phyloP scores from a whole-genome alignment of 352 stramenopile genomes.

The Pythium aquatile region DNA sequence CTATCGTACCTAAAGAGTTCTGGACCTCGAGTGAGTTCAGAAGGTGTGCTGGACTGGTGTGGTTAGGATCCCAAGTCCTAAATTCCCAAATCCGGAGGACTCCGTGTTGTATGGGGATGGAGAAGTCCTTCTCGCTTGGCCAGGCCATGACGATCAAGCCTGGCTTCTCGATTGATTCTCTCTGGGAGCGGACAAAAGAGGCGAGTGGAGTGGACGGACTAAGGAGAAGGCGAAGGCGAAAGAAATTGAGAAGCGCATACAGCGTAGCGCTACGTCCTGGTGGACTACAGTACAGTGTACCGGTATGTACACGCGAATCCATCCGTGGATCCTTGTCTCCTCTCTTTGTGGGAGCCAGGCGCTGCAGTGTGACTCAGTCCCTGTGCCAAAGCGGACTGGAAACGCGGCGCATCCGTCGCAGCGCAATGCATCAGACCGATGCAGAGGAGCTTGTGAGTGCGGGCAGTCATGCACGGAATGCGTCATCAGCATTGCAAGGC shows the following conservation, averaged over 20 bases:
- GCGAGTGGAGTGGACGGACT: neutral
- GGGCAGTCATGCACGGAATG: neutral
- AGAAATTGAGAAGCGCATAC: neutral
- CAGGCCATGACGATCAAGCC: neutral
- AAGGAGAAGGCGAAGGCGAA: neutral
- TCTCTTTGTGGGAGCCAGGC: neutral
- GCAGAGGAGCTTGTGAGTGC: neutral
- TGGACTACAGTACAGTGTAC: neutral
- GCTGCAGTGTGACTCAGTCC: neutral
- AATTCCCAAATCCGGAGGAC: neutral
- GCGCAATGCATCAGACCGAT: neutral
- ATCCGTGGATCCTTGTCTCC: neutral
- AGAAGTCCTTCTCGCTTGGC: neutral
- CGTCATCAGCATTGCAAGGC: neutral
- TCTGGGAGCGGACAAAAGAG: neutral
- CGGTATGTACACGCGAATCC: neutral
- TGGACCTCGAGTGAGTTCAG: neutral
- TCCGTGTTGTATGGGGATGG: neutral
- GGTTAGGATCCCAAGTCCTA: neutral
- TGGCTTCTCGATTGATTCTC: neutral
- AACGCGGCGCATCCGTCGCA: neutral
- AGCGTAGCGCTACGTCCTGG: neutral
- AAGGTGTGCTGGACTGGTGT: neutral
- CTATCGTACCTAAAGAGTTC: neutral
- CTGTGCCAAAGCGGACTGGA: neutral